phyloP scores from a whole-genome alignment of 2,329 filamentous ascomycete genomes.

The Hortaea sp. region DNA sequence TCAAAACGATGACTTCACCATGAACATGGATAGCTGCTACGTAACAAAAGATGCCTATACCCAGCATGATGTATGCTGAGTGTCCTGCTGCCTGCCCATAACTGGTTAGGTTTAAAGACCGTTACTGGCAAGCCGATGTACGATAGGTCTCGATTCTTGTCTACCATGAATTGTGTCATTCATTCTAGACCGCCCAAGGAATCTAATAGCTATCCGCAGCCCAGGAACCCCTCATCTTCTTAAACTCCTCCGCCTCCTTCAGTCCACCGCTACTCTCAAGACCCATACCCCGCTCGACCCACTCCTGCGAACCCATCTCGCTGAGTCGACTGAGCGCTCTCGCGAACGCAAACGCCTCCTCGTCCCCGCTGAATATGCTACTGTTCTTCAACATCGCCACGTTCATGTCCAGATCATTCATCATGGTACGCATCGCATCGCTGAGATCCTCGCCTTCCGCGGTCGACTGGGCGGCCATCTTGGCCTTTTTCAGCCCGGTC shows the following conservation, averaged over 20 bases:
- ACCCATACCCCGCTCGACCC: slow-evolving; percentile 72
- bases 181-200: too few relatives aligned
- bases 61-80: too few relatives aligned
- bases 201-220: slow-evolving; percentile 3
- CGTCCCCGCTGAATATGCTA: slow-evolving; percentile 83
- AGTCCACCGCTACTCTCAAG: slow-evolving; percentile 56
- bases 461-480: slow-evolving; percentile 12
- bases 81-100: too few relatives aligned
- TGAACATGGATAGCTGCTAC: too few relatives aligned
- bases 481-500: slow-evolving; percentile 11
- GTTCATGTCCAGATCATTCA: slow-evolving; percentile 80
- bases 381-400: slow-evolving; percentile 77
- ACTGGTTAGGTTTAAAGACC: too few relatives aligned
- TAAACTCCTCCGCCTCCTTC: slow-evolving; percentile 38
- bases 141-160: too few relatives aligned
- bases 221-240: slow-evolving; percentile 3
- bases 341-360: slow-evolving; percentile 94
- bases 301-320: slow-evolving; percentile 91
- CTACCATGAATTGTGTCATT: too few relatives aligned
- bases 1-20: too few relatives aligned
- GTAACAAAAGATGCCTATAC: too few relatives aligned
- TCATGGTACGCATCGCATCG: slow-evolving; percentile 65
- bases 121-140: too few relatives aligned
- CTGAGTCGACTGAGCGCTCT: slow-evolving; percentile 71
- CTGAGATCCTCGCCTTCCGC: slow-evolving; percentile 40